Base-by-base conservation (phyloP, 257 asterid species). In the Nemophila menziesii region DNA sequence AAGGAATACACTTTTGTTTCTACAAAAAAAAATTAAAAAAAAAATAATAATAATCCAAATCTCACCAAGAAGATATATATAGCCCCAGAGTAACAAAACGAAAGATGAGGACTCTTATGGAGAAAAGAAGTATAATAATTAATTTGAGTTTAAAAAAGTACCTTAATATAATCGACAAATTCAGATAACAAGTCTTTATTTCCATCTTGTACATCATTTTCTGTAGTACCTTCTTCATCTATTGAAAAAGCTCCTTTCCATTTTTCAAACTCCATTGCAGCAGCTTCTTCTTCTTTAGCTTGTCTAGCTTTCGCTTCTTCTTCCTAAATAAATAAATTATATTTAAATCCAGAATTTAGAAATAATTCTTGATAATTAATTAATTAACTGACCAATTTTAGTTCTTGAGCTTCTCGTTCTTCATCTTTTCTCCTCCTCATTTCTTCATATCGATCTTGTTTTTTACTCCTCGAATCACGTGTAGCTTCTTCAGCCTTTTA, bases 121-220 rank as follows among this genome's bases (percentile, higher is more conserved):
- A 4, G 42, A 16, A 16, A n/a, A 22, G 38, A 27, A 45, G 20
- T 33, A 26, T 13, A 2, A 2, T 29, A 2, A 2, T 29, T 29
- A 29, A 29, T 13, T 29, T 29, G 36, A 29, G 12, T 10, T 29
- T 29, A 29, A 29, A 52, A 39, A n/a, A n/a, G 27, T 51, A 90
- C 98, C 96, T 90, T 85, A 48, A 90, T 90, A 68, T 90, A 85
- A 63, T 85, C 96, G 49, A 90, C 94, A 57, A 90, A 90, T 65
- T 80, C 84, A 51, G 59, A 77, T 43, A 90, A 92, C 59, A 85
- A 56, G 46, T 82, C 99, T 65, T 73, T 83, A 66, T 66, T 67
- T 66, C 81, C 96, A 65, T 79, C 94, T 61, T 78, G 86, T 27
- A 77, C 60, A 54, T 77, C 99, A 47, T 75, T 79, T 74, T 77